Conservation (phyloP, 2,329 filamentous ascomycete genomes). For the Laburnicola sp. region DNA sequence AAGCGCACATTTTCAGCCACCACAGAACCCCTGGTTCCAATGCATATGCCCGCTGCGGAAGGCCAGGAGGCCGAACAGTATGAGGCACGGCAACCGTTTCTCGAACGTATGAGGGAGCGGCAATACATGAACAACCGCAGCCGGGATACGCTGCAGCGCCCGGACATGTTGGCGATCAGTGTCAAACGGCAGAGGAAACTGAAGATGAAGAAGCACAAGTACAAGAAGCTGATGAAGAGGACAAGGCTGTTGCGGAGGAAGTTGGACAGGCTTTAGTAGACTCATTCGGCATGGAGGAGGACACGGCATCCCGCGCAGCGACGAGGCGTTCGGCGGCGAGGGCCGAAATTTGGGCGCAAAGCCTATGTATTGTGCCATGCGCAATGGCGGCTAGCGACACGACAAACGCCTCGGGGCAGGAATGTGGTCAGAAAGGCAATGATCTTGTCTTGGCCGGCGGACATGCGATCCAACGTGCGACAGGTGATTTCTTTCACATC, state of each 20-base stretch:
- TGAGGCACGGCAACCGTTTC: constrained; percentile 56
- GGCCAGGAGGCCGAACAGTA: constrained; percentile 45
- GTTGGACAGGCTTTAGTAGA: constrained; percentile 57
- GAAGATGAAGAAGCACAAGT: constrained; percentile 99
- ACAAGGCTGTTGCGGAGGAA: constrained; percentile 87
- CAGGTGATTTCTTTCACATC: constrained; percentile 14
- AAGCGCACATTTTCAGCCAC: constrained; percentile 57
- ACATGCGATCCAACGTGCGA: constrained; percentile 12
- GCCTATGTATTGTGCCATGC: background rate
- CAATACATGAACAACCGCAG: constrained; percentile 63
- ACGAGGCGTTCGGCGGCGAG: constrained; percentile 5
- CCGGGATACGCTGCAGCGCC: constrained; percentile 41
- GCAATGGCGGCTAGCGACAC: constrained; percentile 5
- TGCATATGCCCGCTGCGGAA: constrained; percentile 26
- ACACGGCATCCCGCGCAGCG: constrained; percentile 19
- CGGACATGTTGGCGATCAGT: constrained; percentile 77
- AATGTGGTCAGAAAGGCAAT: background rate
- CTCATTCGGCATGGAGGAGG: constrained; percentile 18
- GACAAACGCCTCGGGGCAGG: background rate
- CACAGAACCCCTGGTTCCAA: constrained; percentile 53
- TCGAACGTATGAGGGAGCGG: constrained; percentile 70
- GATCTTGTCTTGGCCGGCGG: constrained; percentile 7
- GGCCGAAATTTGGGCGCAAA: background rate
- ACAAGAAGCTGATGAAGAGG: constrained; percentile 97
- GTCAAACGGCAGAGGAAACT: constrained; percentile 90